Conservation (phyloP, 176 grass and related monocot species). For the Leersia perrieri region DNA sequence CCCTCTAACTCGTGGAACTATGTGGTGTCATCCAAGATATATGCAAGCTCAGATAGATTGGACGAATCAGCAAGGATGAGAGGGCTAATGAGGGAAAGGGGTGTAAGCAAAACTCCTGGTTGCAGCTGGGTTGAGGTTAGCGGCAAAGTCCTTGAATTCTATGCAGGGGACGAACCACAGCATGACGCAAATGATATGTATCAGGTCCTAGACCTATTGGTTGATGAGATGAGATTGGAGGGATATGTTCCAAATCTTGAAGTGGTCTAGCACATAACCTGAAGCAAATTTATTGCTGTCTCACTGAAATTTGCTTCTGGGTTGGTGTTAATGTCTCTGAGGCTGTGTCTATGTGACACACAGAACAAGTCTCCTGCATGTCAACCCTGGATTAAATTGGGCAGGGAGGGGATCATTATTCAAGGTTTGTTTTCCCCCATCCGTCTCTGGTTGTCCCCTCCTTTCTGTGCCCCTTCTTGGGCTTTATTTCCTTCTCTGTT, state of each 20-base stretch:
- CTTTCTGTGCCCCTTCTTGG: too few relatives aligned
- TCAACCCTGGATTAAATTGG: too few relatives aligned
- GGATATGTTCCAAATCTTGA: constrained; percentile 66
- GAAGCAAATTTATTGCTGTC: background rate
- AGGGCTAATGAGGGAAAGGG: constrained; percentile 78
- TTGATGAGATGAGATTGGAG: constrained; percentile 61
- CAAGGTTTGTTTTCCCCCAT: too few relatives aligned
- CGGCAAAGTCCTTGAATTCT: constrained; percentile 74
- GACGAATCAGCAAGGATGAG: constrained; percentile 82
- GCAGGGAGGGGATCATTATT: too few relatives aligned
- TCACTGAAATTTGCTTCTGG: background rate
- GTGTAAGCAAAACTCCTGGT: constrained; percentile 73
- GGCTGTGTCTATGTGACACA: background rate
- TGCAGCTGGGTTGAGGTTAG: constrained; percentile 86
- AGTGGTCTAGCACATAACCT: constrained; percentile 36
- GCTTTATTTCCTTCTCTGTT: too few relatives aligned
- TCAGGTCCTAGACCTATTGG: constrained; percentile 52
- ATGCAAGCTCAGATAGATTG: constrained; percentile 54
- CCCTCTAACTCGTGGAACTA: constrained; percentile 87
- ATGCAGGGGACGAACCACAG: constrained; percentile 61
- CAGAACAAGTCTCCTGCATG: background rate
- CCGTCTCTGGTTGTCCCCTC: too few relatives aligned
- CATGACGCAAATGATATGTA: constrained; percentile 50
- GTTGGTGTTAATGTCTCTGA: background rate
- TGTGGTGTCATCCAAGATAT: constrained; percentile 80